Evolutionary conservation across 176 grass and related monocot species (phyloP).

Genomic region (Paspalum notatum): DNA sequence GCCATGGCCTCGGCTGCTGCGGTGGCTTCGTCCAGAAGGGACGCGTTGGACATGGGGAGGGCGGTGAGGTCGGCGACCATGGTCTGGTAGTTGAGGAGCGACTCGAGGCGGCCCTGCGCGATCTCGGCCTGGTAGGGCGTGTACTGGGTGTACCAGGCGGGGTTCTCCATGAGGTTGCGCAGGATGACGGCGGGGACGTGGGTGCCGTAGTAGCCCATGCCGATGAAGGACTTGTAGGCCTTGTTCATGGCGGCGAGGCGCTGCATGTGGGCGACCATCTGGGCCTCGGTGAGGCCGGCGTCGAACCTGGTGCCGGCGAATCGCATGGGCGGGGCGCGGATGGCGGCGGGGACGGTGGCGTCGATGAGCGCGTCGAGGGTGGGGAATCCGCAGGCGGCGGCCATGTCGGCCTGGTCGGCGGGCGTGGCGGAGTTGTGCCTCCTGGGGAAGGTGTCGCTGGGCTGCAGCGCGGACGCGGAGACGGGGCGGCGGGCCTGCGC

Average conservation of each 20-base stretch:
- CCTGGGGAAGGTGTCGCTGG: slow-evolving; percentile 88
- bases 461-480: slow-evolving; percentile 65
- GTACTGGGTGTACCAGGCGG: slow-evolving; percentile 99
- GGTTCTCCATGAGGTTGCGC: slow-evolving; percentile 99
- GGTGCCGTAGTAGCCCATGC: slow-evolving; percentile 97
- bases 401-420: slow-evolving; percentile 72
- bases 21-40: slow-evolving; percentile 96
- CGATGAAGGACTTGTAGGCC: slow-evolving; percentile 90
- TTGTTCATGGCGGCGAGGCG: slow-evolving; percentile 79
- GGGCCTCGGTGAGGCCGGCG: slow-evolving; percentile 76
- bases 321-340: slow-evolving; percentile 63
- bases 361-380: slow-evolving; percentile 79
- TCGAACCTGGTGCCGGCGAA: slow-evolving; percentile 66
- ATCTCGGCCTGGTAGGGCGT: slow-evolving; percentile 99
- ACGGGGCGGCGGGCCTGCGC: slow-evolving; percentile 43
- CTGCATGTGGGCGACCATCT: slow-evolving; percentile 92
- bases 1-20: slow-evolving; percentile 99
- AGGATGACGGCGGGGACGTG: slow-evolving; percentile 79
- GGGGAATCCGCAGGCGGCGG: slow-evolving; percentile 68
- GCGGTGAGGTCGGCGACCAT: slow-evolving; percentile 91
- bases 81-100: slow-evolving; percentile 97
- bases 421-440: slow-evolving; percentile 95
- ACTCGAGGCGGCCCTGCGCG: slow-evolving; percentile 96
- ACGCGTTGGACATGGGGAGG: slow-evolving; percentile 97
- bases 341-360: slow-evolving; percentile 67